These are phyloP conservation scores for Hyphodiscus hymeniophilus DNA, from an alignment of 495 filamentous ascomycete genomes.

Conservation along the genomic window DNA sequence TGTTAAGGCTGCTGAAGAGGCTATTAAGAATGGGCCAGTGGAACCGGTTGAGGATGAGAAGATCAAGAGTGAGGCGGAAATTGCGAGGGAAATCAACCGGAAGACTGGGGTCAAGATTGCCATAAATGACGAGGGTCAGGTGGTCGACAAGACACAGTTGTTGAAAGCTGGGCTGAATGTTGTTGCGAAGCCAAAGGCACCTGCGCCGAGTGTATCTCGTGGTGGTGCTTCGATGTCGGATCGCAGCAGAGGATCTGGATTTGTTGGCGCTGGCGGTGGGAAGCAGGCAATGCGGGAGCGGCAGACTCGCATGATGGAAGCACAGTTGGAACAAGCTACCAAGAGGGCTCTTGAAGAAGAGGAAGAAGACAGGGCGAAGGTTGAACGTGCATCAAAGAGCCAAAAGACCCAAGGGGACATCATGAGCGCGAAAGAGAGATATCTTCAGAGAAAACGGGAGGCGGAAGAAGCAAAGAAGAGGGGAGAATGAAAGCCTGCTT, in stretches of 20 bases:
- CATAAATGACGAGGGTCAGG: conserved; percentile 87
- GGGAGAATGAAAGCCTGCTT: conserved; percentile 16
- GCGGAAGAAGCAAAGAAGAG: conserved; percentile 61
- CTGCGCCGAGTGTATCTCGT: conserved; percentile 26
- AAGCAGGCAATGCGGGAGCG: conserved; percentile 64
- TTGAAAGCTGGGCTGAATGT: conserved; percentile 85
- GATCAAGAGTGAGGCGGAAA: conserved; percentile 61
- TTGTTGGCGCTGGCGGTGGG: conserved; percentile 38
- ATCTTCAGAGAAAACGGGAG: conserved; percentile 74
- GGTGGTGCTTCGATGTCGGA: conserved; percentile 22
- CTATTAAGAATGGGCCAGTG: conserved; percentile 43
- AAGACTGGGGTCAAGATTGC: conserved; percentile 56
- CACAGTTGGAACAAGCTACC: conserved; percentile 65
- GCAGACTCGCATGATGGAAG: conserved; percentile 81
- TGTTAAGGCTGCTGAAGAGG: conserved; percentile 59
- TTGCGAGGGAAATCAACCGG: conserved; percentile 66
- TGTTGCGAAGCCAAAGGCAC: conserved; percentile 42
- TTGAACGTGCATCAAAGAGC: conserved; percentile 66
- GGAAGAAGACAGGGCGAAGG: conserved; percentile 56
- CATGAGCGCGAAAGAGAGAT: conserved; percentile 78
- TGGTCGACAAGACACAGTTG: conserved; percentile 89
- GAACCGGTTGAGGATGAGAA: conserved; percentile 34
- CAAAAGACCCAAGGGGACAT: conserved; percentile 72
- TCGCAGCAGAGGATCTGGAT: conserved; percentile 28
- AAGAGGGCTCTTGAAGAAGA: conserved; percentile 70